Percentiles rank a stretch among this genome's conserved stretches.
These are phyloP conservation scores for Chenopodium berlandieri DNA, from an alignment of 148 eudicot genomes.

Conservation along the genomic window DNA sequence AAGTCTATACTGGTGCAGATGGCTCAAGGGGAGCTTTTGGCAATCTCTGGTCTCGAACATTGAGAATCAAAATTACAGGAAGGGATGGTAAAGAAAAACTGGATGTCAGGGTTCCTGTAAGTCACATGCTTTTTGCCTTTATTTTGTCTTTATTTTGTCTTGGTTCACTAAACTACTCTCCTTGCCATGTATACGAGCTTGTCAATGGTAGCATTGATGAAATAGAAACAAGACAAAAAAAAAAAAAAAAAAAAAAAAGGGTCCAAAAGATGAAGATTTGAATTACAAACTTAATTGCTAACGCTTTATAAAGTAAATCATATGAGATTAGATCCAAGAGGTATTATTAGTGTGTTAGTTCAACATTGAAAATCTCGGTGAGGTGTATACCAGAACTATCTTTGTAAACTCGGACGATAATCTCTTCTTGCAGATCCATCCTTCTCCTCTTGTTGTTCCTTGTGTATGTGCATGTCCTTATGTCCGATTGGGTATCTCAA, in stretches of 20 bases:
- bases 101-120: conserved; percentile 86
- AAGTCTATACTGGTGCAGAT: conserved; percentile 52
- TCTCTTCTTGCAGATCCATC: neutral
- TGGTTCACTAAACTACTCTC: neutral
- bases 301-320: neutral
- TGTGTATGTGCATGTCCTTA: neutral
- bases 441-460: neutral
- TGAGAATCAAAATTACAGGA: conserved; percentile 83
- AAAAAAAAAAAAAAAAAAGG: too few relatives aligned
- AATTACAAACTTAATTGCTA: neutral
- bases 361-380: neutral
- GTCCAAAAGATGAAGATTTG: too few relatives aligned
- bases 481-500: neutral
- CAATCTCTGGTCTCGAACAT: conserved; percentile 70
- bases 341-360: neutral
- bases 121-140: conserved; percentile 22
- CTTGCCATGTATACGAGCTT: too few relatives aligned
- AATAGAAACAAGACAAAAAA: too few relatives aligned
- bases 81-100: conserved; percentile 83
- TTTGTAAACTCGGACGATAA: neutral
- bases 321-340: neutral
- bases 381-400: neutral
- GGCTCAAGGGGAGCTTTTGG: conserved; percentile 47
- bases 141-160: neutral
- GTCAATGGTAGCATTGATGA: too few relatives aligned